Conservation (phyloP, 2,329 filamentous ascomycete genomes). For the Rhynchosporium agropyri region DNA sequence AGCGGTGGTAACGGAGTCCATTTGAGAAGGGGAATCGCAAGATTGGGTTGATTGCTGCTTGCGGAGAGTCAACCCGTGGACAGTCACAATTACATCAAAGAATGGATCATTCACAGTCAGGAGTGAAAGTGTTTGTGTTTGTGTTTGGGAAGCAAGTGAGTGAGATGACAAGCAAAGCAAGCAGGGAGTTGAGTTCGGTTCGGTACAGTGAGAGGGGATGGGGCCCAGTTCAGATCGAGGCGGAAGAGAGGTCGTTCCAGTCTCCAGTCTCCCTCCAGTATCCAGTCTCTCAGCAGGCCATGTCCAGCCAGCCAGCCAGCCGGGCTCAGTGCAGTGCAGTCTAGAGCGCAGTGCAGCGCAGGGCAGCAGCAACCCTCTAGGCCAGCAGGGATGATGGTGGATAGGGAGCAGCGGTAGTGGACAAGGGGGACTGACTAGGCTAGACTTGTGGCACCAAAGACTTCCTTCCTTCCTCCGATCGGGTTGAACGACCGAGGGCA, state of each 20-base stretch:
- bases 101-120: conserved; percentile 15
- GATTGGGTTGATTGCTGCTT: conserved; percentile 13
- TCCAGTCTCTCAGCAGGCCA: conserved; percentile 7
- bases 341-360: background rate
- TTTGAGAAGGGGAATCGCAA: conserved; percentile 19
- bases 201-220: conserved; percentile 6
- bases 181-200: conserved; percentile 14
- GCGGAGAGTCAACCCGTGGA: background rate
- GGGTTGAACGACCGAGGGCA: too few relatives aligned
- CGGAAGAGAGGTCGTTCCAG: background rate
- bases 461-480: too few relatives aligned
- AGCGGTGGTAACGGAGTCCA: conserved; percentile 32
- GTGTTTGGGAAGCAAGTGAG: background rate
- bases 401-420: background rate
- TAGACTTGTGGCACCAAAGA: too few relatives aligned
- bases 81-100: conserved; percentile 16
- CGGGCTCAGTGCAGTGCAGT: background rate
- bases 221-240: background rate
- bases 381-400: conserved; percentile 4
- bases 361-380: background rate
- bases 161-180: conserved; percentile 6
- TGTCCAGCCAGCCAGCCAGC: background rate
- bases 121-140: conserved; percentile 10
- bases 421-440: background rate
- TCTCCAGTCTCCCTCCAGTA: background rate